These are phyloP conservation scores for Backusella psychrophila DNA, from an alignment of 192 early-diverging fungal species.

Conservation along the genomic window DNA sequence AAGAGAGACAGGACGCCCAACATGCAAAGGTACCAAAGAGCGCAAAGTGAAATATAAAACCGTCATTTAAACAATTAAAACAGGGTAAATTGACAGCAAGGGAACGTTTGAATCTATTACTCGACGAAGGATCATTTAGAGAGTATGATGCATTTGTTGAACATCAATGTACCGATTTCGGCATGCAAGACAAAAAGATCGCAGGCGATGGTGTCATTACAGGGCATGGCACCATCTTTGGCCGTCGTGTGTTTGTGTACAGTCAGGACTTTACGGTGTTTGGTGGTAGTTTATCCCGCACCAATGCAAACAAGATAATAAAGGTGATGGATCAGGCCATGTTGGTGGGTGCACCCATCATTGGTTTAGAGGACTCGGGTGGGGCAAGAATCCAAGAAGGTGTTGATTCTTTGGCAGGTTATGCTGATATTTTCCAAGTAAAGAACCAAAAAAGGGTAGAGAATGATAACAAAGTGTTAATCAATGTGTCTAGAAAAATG, in stretches of 20 bases:
- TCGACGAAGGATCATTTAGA: constrained; percentile 82
- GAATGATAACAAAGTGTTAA: background rate
- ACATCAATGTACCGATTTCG: constrained; percentile 91
- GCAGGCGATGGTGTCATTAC: constrained; percentile 96
- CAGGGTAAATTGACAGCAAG: constrained; percentile 93
- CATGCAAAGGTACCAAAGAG: constrained; percentile 65
- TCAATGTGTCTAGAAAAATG: constrained; percentile 60
- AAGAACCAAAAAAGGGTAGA: background rate
- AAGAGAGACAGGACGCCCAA: constrained; percentile 76
- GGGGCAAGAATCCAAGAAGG: constrained; percentile 98
- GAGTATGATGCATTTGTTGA: constrained; percentile 95
- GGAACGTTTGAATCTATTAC: constrained; percentile 81
- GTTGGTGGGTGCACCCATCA: constrained; percentile 89
- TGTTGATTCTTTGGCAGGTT: constrained; percentile 92
- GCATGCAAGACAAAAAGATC: constrained; percentile 76
- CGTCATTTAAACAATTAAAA: background rate
- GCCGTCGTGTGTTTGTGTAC: constrained; percentile 86
- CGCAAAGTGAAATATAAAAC: background rate
- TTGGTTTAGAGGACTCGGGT: constrained; percentile 96
- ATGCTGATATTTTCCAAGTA: constrained; percentile 93
- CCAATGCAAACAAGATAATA: constrained; percentile 89
- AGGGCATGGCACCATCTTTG: constrained; percentile 92
- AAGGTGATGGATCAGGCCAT: constrained; percentile 95
- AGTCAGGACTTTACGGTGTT: constrained; percentile 94
- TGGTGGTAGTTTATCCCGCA: constrained; percentile 87